Conservation (phyloP, 768 basidiomycete species). For the Leccinum disarticulatum region DNA sequence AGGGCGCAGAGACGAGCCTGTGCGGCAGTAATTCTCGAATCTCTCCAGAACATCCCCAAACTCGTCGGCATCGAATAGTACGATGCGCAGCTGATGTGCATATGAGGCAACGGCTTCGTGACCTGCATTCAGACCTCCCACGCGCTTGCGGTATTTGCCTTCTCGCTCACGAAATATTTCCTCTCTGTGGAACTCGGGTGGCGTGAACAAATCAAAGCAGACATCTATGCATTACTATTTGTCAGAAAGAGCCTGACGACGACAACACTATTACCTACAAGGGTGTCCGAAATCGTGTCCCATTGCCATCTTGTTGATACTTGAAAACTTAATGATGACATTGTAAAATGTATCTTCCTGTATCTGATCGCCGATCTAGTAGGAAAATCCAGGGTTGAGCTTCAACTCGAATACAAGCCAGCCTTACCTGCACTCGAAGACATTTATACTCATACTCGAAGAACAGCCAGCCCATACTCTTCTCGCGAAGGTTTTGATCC, state of each 20-base stretch:
- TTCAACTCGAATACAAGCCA: not conserved
- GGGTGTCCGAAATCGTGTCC: conserved; percentile 62
- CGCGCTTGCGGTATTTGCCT: conserved; percentile 52
- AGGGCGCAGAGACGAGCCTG: conserved; percentile 43
- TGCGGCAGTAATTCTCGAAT: conserved; percentile 55
- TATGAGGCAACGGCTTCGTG: conserved; percentile 66
- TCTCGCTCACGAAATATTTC: conserved; percentile 49
- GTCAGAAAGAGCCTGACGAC: conserved; percentile 12
- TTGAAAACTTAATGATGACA: conserved; percentile 55
- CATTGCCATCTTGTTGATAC: conserved; percentile 58
- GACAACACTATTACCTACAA: conserved; percentile 42
- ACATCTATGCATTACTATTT: conserved; percentile 43
- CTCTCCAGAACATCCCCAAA: conserved; percentile 38
- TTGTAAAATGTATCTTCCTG: conserved; percentile 51
- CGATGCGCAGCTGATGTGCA: conserved; percentile 66
- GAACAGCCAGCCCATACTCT: conserved; percentile 51
- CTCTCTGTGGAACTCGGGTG: conserved; percentile 62
- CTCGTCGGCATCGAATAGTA: conserved; percentile 47
- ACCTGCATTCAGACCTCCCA: conserved; percentile 56
- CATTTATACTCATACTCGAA: conserved; percentile 72
- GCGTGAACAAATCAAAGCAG: conserved; percentile 65
- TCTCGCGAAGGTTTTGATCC: conserved; percentile 48
- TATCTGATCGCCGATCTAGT: conserved; percentile 63
- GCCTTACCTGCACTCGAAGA: conserved; percentile 57
- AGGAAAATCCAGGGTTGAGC: not conserved